These are phyloP conservation scores for Echium plantagineum DNA, from an alignment of 257 asterid species.

Conservation along the genomic window DNA sequence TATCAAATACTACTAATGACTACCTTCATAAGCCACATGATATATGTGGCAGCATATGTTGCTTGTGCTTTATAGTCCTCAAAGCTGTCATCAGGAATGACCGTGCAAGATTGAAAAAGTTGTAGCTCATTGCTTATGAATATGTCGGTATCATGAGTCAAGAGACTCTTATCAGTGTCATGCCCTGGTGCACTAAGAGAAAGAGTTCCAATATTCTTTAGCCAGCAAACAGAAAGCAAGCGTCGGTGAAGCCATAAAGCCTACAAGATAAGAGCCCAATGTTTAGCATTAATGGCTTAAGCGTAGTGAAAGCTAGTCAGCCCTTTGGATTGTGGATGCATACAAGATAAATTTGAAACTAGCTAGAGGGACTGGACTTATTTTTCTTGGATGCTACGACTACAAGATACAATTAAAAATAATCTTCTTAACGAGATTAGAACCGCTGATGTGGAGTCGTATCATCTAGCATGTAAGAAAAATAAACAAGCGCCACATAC, in stretches of 20 bases:
- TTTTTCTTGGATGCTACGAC: no score
- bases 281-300: no score
- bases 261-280: slow-evolving; percentile 27
- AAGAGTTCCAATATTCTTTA: slow-evolving; percentile 30
- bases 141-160: slow-evolving; percentile 13
- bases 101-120: slow-evolving; percentile 39
- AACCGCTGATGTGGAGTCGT: no score
- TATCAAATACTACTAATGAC: no score
- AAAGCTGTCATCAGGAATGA: slow-evolving; percentile 46
- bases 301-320: no score
- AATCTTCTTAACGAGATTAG: no score
- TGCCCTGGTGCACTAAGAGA: slow-evolving; percentile 3
- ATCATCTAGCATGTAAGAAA: no score
- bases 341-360: no score
- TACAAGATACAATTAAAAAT: no score
- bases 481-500: no score
- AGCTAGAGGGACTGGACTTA: no score
- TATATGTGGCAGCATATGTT: slow-evolving; percentile 55
- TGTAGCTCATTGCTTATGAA: slow-evolving; percentile 41
- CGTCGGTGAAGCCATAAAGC: slow-evolving; percentile 98
- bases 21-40: slow-evolving; percentile 79
- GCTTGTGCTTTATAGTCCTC: slow-evolving; percentile 81
- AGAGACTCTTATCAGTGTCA: slow-evolving; percentile 8
- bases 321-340: no score
- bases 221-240: slow-evolving; percentile 65